Percentiles rank a stretch among this genome's conserved stretches.
phyloP scores from a whole-genome alignment of 75 land plant species.

The Selaginella moellendorffii region DNA sequence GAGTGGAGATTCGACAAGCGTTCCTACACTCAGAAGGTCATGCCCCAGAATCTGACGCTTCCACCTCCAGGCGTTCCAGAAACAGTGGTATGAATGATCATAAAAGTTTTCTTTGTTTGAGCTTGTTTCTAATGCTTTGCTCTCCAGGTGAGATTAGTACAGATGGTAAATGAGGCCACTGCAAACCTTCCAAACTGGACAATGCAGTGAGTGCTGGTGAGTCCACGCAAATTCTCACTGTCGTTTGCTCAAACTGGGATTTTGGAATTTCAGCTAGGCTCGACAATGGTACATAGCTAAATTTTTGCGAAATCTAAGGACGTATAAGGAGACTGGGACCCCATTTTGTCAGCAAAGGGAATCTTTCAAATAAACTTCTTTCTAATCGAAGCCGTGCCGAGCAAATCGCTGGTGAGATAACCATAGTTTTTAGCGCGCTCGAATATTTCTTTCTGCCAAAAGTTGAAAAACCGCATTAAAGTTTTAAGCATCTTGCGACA shows the following conservation, averaged over 20 bases:
- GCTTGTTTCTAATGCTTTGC: background rate
- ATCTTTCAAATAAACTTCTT: no score
- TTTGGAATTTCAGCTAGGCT: background rate
- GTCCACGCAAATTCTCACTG: background rate
- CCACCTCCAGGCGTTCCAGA: constrained; percentile 90
- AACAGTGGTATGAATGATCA: constrained; percentile 54
- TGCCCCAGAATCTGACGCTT: constrained; percentile 55
- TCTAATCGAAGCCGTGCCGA: no score
- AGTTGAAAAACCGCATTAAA: no score
- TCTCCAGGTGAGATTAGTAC: constrained; percentile 47
- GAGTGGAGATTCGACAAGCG: constrained; percentile 99
- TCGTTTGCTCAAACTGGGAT: background rate
- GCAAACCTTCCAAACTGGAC: constrained; percentile 54
- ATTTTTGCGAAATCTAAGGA: background rate
- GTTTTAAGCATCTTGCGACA: no score
- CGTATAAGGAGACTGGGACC: background rate
- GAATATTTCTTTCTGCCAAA: no score
- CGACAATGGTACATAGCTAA: background rate
- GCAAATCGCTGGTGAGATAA: no score
- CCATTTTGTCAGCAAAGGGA: background rate
- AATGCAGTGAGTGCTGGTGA: background rate
- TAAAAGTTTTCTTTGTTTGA: background rate
- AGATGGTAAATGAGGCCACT: constrained; percentile 59
- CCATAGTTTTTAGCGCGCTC: no score
- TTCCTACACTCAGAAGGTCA: constrained; percentile 41